Evolutionary conservation across 805 yeast species (phyloP).

Genomic region (Wickerhamomyces bisporus): DNA sequence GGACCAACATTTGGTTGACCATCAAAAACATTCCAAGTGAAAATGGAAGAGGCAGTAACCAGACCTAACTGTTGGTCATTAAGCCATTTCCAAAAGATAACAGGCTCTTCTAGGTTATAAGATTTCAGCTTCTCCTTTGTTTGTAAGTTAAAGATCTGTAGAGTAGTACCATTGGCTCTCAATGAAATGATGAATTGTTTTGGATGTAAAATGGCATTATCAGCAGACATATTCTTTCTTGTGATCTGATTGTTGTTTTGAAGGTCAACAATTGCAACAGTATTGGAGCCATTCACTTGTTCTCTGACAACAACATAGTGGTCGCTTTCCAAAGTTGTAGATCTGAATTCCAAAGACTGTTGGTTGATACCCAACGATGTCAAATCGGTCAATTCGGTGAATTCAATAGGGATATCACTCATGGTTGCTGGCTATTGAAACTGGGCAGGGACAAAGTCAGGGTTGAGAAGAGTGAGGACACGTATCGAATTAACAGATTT

Average conservation of each 20-base stretch:
- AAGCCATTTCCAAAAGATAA: slow-evolving; percentile 95
- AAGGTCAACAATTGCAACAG: slow-evolving; percentile 92
- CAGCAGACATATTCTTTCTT: slow-evolving; percentile 94
- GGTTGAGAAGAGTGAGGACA: neutral
- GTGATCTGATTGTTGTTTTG: slow-evolving; percentile 72
- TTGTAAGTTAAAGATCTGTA: slow-evolving; percentile 88
- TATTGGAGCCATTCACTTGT: slow-evolving; percentile 55
- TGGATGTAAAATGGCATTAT: slow-evolving; percentile 96
- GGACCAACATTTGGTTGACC: slow-evolving; percentile 79
- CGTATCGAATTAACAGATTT: neutral
- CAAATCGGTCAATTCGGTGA: slow-evolving; percentile 90
- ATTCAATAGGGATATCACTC: slow-evolving; percentile 90
- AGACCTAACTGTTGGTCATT: slow-evolving; percentile 69
- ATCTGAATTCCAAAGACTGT: slow-evolving; percentile 80
- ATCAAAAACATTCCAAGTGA: slow-evolving; percentile 80
- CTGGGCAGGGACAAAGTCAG: neutral
- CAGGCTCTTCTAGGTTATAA: slow-evolving; percentile 79
- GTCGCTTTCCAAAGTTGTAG: slow-evolving; percentile 93
- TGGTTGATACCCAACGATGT: slow-evolving; percentile 82
- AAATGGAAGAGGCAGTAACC: slow-evolving; percentile 72
- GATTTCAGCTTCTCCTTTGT: slow-evolving; percentile 87
- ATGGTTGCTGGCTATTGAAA: slow-evolving; percentile 10
- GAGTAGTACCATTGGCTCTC: slow-evolving; percentile 93
- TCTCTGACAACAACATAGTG: slow-evolving; percentile 82
- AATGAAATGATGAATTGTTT: slow-evolving; percentile 81